phyloP scores from a whole-genome alignment of 768 basidiomycete species.

The Cystobasidium tubakii region DNA sequence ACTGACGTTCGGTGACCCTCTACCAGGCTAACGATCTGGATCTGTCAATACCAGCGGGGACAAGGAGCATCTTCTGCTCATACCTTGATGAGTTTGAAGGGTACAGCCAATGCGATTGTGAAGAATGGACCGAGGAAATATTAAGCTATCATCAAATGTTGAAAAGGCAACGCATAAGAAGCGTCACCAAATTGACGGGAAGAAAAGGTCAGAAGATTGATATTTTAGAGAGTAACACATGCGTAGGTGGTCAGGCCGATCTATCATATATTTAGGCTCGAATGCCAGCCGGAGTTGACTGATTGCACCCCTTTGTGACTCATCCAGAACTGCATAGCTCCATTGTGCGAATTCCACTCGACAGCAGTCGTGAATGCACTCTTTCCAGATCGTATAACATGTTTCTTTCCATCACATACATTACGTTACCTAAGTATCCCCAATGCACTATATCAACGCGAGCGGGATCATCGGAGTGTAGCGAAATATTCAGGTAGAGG shows the following conservation, averaged over 20 bases:
- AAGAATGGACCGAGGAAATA: constrained; percentile 5
- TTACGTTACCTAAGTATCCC: constrained; percentile 24
- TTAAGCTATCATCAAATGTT: constrained; percentile 30
- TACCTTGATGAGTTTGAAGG: constrained; percentile 6
- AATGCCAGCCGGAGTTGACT: too few relatives aligned
- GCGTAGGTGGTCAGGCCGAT: too few relatives aligned
- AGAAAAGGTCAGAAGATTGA: constrained; percentile 10
- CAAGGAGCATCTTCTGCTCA: not conserved
- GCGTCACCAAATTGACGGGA: constrained; percentile 7
- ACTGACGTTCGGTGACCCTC: too few relatives aligned
- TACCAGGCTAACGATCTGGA: constrained; percentile 29
- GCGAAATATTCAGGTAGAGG: constrained; percentile 29
- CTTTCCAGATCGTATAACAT: constrained; percentile 26
- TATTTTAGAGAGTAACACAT: constrained; percentile 24
- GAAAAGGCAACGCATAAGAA: constrained; percentile 23
- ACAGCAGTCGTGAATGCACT: constrained; percentile 33
- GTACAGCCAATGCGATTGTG: not conserved
- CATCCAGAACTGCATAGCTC: constrained; percentile 28
- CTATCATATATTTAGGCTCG: too few relatives aligned
- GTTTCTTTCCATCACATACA: constrained; percentile 29
- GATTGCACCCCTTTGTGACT: too few relatives aligned
- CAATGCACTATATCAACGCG: constrained; percentile 3
- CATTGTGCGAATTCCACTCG: constrained; percentile 35
- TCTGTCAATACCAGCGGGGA: constrained; percentile 18
- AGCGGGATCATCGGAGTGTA: constrained; percentile 6